Conservation (phyloP, 73 alveolate genomes). For the Durusdinium trenchii region DNA sequence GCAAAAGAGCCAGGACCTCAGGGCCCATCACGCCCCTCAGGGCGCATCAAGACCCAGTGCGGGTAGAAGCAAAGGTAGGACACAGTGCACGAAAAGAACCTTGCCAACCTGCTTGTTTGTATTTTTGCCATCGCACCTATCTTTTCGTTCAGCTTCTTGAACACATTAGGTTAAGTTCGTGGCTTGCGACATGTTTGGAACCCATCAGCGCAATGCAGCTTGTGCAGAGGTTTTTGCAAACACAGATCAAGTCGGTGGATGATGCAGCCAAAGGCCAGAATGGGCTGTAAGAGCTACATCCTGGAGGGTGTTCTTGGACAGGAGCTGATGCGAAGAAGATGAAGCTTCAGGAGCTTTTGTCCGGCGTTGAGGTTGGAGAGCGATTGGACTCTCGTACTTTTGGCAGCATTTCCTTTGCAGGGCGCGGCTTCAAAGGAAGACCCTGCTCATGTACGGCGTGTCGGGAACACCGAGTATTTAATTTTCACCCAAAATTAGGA, state of each 20-base stretch:
- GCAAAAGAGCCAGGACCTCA: not conserved
- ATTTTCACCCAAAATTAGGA: no score
- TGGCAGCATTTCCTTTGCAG: not conserved
- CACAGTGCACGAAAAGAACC: no score
- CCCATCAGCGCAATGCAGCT: not conserved
- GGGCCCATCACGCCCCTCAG: no score
- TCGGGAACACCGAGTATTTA: not conserved
- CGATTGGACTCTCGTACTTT: not conserved
- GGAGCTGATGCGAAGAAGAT: constrained; percentile 54
- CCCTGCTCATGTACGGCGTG: constrained; percentile 80
- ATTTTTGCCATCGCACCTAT: no score
- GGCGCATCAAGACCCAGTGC: no score
- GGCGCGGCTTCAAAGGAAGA: constrained; percentile 36
- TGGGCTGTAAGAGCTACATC: no score
- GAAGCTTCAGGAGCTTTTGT: constrained; percentile 55
- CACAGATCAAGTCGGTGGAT: constrained; percentile 70
- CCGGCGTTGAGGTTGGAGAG: constrained; percentile 33
- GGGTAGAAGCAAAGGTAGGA: no score
- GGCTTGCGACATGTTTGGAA: no score
- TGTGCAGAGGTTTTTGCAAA: constrained; percentile 46
- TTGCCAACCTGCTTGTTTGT: no score
- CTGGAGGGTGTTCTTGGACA: not conserved
- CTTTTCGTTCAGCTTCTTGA: no score
- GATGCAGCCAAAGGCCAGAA: constrained; percentile 48
- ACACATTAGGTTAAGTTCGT: no score